Percentiles rank a stretch among this genome's conserved stretches.
Evolutionary conservation across 208 protist species (phyloP).

Genomic region (Acanthamoeba lenticulata): DNA sequence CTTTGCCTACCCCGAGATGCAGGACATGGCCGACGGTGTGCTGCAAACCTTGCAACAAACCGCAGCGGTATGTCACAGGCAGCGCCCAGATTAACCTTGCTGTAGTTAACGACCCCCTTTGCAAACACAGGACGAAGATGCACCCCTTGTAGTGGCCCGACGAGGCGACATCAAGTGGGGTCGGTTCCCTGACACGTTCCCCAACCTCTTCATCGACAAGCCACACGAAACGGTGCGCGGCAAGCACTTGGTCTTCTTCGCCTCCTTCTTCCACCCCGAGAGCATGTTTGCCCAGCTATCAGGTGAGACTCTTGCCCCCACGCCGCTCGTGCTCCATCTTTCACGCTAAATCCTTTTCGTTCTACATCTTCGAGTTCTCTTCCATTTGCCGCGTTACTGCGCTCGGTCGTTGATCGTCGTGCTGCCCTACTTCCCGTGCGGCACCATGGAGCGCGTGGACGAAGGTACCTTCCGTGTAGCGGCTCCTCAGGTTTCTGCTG

Average conservation of each 20-base stretch:
- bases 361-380: no score
- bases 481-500: no score
- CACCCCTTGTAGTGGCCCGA: not conserved
- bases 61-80: no score
- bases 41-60: not conserved
- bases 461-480: slow-evolving; percentile 2
- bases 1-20: slow-evolving; percentile 37
- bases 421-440: slow-evolving; percentile 82
- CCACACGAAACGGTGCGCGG: slow-evolving; percentile 11
- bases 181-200: slow-evolving; percentile 68
- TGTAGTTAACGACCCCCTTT: no score
- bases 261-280: slow-evolving; percentile 60
- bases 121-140: not conserved
- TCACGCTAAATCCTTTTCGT: no score
- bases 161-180: slow-evolving; percentile 69
- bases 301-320: no score
- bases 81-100: no score
- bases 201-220: slow-evolving; percentile 74
- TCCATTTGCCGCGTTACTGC: slow-evolving; percentile 78
- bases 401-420: slow-evolving; percentile 74
- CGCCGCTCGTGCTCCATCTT: no score
- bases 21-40: slow-evolving; percentile 3
- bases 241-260: slow-evolving; percentile 56
- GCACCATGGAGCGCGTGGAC: slow-evolving; percentile 32
- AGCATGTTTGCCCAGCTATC: slow-evolving; percentile 20